phyloP scores from a whole-genome alignment of 768 basidiomycete genomes.

The Boletus coccyginus region DNA sequence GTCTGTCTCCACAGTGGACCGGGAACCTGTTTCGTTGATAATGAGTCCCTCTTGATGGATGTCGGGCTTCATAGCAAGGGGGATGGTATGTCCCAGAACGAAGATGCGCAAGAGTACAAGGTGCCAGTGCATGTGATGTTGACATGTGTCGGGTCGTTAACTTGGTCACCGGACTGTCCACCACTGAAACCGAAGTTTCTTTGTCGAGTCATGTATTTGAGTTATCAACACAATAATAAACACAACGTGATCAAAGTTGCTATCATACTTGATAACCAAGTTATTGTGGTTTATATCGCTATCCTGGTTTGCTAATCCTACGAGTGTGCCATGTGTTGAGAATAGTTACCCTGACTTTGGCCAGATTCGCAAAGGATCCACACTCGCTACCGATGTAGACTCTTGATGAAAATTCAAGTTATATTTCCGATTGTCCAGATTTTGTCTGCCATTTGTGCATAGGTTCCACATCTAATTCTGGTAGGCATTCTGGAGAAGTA shows the following conservation, averaged over 20 bases:
- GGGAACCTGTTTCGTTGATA: conserved; percentile 13
- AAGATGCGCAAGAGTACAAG: too few species aligned
- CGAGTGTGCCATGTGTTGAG: not conserved
- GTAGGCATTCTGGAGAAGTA: too few species aligned
- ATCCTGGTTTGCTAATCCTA: not conserved
- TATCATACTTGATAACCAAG: not conserved
- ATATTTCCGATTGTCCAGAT: too few species aligned
- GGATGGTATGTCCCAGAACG: too few species aligned
- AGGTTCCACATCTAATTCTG: too few species aligned
- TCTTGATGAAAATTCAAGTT: too few species aligned
- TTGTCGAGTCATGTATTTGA: not conserved
- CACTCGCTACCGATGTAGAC: not conserved
- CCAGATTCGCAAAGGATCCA: not conserved
- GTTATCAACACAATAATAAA: not conserved
- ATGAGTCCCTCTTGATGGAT: conserved; percentile 31
- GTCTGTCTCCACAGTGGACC: conserved; percentile 23
- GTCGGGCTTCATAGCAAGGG: conserved; percentile 23
- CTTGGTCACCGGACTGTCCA: not conserved
- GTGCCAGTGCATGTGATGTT: too few species aligned
- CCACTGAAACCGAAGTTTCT: not conserved
- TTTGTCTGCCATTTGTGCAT: too few species aligned
- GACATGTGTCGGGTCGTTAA: too few species aligned
- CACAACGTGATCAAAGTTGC: not conserved
- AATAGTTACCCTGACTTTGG: not conserved
- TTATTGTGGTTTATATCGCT: not conserved